Evolutionary conservation across 2,329 filamentous ascomycete genomes (phyloP).

Genomic region (Sclerotinia subarctica): DNA sequence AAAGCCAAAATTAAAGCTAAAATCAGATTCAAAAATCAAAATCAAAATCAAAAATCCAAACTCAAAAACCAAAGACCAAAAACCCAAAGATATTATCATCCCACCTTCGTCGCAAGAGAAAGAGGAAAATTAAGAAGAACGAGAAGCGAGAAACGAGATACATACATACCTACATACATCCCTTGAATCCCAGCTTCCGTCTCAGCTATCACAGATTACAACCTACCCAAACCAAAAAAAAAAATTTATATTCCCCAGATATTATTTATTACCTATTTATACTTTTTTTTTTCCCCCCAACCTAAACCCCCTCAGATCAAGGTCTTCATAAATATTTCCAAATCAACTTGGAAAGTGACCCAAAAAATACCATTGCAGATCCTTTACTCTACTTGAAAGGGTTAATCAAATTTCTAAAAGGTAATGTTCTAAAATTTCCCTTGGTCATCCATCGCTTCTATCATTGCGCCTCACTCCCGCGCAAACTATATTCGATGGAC

Average conservation of each 20-base stretch:
- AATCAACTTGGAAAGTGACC: neutral
- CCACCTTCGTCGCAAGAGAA: slow-evolving; percentile 3
- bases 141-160: slow-evolving; percentile 1
- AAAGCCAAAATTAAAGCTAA: neutral
- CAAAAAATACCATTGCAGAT: neutral
- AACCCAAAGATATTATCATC: neutral
- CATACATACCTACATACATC: too few species aligned
- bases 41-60: neutral
- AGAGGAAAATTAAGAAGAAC: neutral
- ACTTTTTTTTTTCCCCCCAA: too few species aligned
- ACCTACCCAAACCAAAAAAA: neutral
- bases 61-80: neutral
- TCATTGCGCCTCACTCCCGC: slow-evolving; percentile 9
- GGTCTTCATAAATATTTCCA: neutral
- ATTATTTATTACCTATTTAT: neutral
- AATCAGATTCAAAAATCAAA: neutral
- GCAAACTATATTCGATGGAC: slow-evolving; percentile 12
- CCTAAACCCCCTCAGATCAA: neutral
- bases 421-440: slow-evolving; percentile 8
- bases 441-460: slow-evolving; percentile 3
- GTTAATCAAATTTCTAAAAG: slow-evolving; percentile 11
- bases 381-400: slow-evolving; percentile 1
- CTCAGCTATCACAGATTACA: neutral
- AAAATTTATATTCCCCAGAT: neutral
- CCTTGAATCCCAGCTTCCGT: neutral